Conservation (phyloP, 805 yeast species). For the Diddensiella transvaalensis region DNA sequence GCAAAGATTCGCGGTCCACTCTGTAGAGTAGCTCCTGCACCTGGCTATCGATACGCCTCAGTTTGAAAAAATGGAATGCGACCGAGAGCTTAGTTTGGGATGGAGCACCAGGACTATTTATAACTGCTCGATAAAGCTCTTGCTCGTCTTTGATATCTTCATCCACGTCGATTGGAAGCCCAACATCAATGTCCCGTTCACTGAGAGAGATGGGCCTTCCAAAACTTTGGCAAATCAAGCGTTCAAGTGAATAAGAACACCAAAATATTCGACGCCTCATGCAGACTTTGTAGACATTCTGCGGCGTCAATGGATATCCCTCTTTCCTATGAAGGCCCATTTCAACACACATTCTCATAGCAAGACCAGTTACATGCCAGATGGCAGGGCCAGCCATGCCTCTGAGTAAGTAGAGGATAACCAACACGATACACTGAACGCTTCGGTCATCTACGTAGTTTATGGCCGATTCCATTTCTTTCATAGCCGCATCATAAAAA, state of each 20-base stretch:
- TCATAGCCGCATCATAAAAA: constrained; percentile 8
- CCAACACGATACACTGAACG: constrained; percentile 8
- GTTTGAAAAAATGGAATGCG: constrained; percentile 53
- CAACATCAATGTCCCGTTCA: constrained; percentile 14
- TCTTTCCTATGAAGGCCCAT: constrained; percentile 74
- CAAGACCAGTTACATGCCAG: constrained; percentile 82
- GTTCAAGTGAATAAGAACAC: constrained; percentile 80
- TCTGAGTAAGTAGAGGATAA: constrained; percentile 4
- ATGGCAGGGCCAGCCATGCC: constrained; percentile 64
- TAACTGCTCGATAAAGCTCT: not conserved
- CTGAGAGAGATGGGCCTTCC: constrained; percentile 11
- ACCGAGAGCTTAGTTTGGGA: constrained; percentile 35
- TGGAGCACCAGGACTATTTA: not conserved
- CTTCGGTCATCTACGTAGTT: constrained; percentile 2
- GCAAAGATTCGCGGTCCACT: constrained; percentile 5
- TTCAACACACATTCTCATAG: constrained; percentile 74
- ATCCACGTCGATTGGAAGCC: constrained; percentile 7
- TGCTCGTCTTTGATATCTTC: constrained; percentile 8
- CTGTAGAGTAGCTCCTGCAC: constrained; percentile 6
- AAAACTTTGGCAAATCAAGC: constrained; percentile 78
- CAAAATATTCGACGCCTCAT: constrained; percentile 73
- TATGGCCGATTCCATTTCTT: not conserved
- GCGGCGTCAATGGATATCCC: constrained; percentile 9
- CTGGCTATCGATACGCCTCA: constrained; percentile 32
- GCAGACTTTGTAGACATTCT: constrained; percentile 56